Percentiles rank a stretch among this genome's conserved stretches.
phyloP scores from a whole-genome alignment of 2,329 filamentous ascomycete genomes.

The Cytospora leucostoma region DNA sequence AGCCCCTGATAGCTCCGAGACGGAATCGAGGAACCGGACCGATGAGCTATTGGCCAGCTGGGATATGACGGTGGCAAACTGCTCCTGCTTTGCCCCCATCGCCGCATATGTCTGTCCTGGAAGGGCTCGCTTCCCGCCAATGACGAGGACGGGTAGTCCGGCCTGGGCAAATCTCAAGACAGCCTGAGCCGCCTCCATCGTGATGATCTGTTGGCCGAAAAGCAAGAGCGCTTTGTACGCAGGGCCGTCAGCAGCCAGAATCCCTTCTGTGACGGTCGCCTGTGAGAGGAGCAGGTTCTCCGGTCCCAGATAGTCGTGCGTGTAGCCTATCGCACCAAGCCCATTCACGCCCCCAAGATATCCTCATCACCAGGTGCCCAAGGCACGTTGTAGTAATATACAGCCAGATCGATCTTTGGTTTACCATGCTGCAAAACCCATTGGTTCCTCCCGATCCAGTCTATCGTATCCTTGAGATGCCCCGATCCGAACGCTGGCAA shows the following conservation, averaged over 20 bases:
- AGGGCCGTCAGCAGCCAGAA: conserved; percentile 43
- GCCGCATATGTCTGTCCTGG: conserved; percentile 9
- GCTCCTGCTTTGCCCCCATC: neutral
- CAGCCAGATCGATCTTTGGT: conserved; percentile 44
- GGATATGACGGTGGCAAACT: conserved; percentile 32
- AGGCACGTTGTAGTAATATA: conserved; percentile 35
- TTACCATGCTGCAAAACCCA: conserved; percentile 42
- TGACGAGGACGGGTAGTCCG: conserved; percentile 47
- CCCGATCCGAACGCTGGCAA: conserved; percentile 47
- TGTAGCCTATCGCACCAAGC: conserved; percentile 36
- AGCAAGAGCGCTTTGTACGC: conserved; percentile 47
- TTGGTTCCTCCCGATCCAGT: conserved; percentile 42
- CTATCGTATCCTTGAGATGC: conserved; percentile 36
- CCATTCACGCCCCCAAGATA: conserved; percentile 9
- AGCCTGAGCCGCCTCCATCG: conserved; percentile 36
- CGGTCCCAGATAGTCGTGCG: conserved; percentile 48
- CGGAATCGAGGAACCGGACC: neutral
- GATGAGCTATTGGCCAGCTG: conserved; percentile 16
- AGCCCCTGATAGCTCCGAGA: conserved; percentile 22
- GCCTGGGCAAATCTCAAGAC: conserved; percentile 39
- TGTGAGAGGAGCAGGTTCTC: conserved; percentile 45
- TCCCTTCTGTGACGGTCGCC: conserved; percentile 39
- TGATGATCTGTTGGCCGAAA: conserved; percentile 40
- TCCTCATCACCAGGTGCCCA: conserved; percentile 31
- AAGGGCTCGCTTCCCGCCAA: conserved; percentile 32